phyloP scores from a whole-genome alignment of 1,284 basidiomycete genomes.

The Moniliophthora roreri region DNA sequence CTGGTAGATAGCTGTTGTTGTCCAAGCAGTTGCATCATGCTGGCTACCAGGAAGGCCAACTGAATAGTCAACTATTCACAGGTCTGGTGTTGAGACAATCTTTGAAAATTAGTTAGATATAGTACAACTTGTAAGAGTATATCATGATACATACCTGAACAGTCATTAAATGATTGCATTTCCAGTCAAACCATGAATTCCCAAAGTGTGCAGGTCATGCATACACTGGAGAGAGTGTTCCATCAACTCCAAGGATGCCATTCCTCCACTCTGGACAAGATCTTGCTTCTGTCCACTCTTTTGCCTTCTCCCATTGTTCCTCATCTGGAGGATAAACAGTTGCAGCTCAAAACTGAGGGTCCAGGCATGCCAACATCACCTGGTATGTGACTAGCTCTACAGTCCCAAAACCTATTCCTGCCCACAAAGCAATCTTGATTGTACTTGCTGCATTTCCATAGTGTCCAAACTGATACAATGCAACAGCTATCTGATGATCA shows the following conservation, averaged over 20 bases:
- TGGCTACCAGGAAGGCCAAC: slow-evolving; percentile 21
- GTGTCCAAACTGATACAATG: slow-evolving; percentile 30
- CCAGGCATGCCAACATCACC: slow-evolving; percentile 26
- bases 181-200: slow-evolving; percentile 26
- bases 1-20: background rate
- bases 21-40: slow-evolving; percentile 19
- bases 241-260: slow-evolving; percentile 28
- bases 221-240: slow-evolving; percentile 24
- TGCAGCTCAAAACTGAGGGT: slow-evolving; percentile 18
- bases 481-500: slow-evolving; percentile 29
- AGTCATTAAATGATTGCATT: slow-evolving; percentile 30
- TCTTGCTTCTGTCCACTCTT: slow-evolving; percentile 18
- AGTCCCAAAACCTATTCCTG: slow-evolving; percentile 26
- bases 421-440: slow-evolving; percentile 32
- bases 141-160: slow-evolving; percentile 25
- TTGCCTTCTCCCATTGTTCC: slow-evolving; percentile 17
- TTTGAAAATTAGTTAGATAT: slow-evolving; percentile 1
- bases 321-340: slow-evolving; percentile 20
- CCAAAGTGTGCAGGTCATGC: slow-evolving; percentile 21
- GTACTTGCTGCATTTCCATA: slow-evolving; percentile 31
- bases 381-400: slow-evolving; percentile 26
- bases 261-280: slow-evolving; percentile 22
- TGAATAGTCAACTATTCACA: slow-evolving; percentile 22
- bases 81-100: slow-evolving; percentile 17
- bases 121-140: too few relatives aligned